phyloP scores from a whole-genome alignment of 164 flowering plant species.

The Vitis amurensis region DNA sequence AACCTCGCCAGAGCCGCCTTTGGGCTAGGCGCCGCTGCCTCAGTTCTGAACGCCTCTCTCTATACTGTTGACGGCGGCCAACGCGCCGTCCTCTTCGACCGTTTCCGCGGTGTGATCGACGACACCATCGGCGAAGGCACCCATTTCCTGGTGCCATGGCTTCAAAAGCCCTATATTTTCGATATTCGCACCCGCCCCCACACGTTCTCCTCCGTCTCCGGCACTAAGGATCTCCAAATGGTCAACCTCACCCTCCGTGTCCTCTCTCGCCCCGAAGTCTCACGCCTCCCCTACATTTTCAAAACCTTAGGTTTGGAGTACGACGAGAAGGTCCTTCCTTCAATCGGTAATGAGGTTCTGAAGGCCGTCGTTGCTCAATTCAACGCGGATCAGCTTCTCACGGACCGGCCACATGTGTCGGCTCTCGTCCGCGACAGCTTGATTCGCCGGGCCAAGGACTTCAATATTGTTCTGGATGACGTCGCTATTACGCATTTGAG shows the following conservation, averaged over 20 bases:
- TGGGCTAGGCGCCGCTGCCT: constrained; percentile 56
- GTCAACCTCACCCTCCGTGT: constrained; percentile 80
- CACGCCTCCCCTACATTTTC: constrained; percentile 59
- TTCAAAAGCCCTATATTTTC: constrained; percentile 77
- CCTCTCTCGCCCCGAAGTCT: constrained; percentile 72
- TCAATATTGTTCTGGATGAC: constrained; percentile 70
- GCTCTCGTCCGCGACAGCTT: constrained; percentile 69
- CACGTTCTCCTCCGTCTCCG: constrained; percentile 76
- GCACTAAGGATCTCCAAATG: constrained; percentile 93
- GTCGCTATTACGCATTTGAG: constrained; percentile 88
- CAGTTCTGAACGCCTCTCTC: constrained; percentile 52
- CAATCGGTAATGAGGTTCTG: constrained; percentile 84
- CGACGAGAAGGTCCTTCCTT: constrained; percentile 88
- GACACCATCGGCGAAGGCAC: constrained; percentile 79
- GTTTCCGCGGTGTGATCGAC: constrained; percentile 76
- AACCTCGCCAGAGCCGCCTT: constrained; percentile 69
- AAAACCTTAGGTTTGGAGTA: constrained; percentile 76
- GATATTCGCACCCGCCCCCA: constrained; percentile 88
- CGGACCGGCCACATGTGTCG: constrained; percentile 83
- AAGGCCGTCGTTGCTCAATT: constrained; percentile 90
- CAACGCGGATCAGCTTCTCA: constrained; percentile 88
- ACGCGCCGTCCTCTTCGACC: constrained; percentile 39
- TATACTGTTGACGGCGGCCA: constrained; percentile 57
- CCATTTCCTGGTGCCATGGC: constrained; percentile 78
- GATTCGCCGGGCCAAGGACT: constrained; percentile 51